A percentile compares a stretch with the other conserved stretches of the same genome.
Conservation (phyloP, 164 flowering plant species). For the Tinospora cordifolia region DNA sequence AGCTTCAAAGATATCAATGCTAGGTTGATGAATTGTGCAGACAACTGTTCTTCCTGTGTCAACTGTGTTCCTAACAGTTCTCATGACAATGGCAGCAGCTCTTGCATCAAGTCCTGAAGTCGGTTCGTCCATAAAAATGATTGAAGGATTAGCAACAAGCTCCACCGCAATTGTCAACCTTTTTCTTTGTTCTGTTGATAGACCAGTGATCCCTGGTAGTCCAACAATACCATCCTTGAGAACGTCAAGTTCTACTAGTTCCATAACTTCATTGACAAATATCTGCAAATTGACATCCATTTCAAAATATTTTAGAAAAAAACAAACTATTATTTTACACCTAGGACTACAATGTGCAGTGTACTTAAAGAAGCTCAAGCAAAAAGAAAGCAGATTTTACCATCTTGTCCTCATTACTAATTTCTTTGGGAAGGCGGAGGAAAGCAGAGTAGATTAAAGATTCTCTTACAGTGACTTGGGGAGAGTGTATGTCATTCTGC, state of each 20-base stretch:
- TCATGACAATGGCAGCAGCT: constrained; percentile 96
- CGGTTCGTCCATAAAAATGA: constrained; percentile 97
- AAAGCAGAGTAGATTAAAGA: constrained; percentile 90
- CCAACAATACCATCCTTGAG: constrained; percentile 88
- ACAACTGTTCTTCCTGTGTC: constrained; percentile 94
- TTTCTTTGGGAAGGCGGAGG: constrained; percentile 76
- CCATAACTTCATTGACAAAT: constrained; percentile 88
- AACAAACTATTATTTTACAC: too few species aligned
- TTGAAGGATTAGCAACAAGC: constrained; percentile 93
- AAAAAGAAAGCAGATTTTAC: too few species aligned
- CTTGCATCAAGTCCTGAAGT: constrained; percentile 97
- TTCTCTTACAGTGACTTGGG: constrained; percentile 38
- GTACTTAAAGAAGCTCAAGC: too few species aligned
- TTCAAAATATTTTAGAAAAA: background rate
- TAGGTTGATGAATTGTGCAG: constrained; percentile 97
- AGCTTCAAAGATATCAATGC: constrained; percentile 94
- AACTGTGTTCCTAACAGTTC: constrained; percentile 88
- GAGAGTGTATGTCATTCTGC: constrained; percentile 29
- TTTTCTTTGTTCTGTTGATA: constrained; percentile 92
- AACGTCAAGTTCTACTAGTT: constrained; percentile 65
- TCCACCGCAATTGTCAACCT: constrained; percentile 92
- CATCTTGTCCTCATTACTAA: constrained; percentile 56
- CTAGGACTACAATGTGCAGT: too few species aligned
- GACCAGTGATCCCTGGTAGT: constrained; percentile 75
- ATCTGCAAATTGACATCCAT: constrained; percentile 27